phyloP scores from a whole-genome alignment of 306 rosid species.

The Vicia villosa region DNA sequence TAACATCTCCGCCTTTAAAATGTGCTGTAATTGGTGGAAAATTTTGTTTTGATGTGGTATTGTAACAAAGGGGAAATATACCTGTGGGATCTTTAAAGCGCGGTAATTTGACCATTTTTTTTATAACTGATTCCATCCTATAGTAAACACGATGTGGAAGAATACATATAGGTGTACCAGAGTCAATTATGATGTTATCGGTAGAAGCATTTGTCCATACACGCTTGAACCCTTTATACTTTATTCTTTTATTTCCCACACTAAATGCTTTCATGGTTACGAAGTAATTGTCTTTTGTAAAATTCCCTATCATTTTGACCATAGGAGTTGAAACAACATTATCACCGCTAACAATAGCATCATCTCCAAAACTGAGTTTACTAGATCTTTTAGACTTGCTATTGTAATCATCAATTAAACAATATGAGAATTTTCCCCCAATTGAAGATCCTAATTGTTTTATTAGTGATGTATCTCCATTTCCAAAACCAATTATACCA shows the following conservation, averaged over 20 bases:
- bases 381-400: not conserved
- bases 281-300: not conserved
- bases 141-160: constrained; percentile 35
- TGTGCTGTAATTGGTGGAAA: constrained; percentile 39
- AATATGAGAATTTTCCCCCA: too few relatives aligned
- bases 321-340: constrained; percentile 17
- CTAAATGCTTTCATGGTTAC: not conserved
- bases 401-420: too few relatives aligned
- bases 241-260: not conserved
- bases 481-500: constrained; percentile 60
- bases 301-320: not conserved
- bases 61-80: constrained; percentile 40
- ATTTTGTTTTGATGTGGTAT: not conserved
- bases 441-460: too few relatives aligned
- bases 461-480: not conserved
- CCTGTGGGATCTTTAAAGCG: not conserved
- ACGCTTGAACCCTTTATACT: too few relatives aligned
- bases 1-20: constrained; percentile 45
- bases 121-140: constrained; percentile 25
- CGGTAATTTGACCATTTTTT: not conserved
- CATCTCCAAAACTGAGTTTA: constrained; percentile 18
- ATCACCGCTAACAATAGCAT: constrained; percentile 10
- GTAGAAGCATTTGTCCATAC: too few relatives aligned
- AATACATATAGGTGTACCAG: too few relatives aligned
- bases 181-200: too few relatives aligned